These are phyloP conservation scores for Furcasterigmium furcatum DNA, from an alignment of 2,329 filamentous ascomycete genomes.

Conservation along the genomic window DNA sequence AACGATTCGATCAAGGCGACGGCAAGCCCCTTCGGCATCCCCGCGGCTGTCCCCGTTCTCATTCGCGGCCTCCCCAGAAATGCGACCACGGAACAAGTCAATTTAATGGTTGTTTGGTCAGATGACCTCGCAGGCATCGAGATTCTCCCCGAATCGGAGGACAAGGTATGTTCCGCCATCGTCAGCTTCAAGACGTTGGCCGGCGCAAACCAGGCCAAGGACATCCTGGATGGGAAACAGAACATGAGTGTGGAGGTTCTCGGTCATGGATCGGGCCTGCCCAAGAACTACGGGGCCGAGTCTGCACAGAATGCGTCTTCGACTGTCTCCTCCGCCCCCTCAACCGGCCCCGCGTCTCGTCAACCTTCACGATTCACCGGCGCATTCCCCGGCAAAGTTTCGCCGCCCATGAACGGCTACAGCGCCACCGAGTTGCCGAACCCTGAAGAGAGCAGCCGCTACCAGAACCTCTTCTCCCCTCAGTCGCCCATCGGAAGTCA, in stretches of 20 bases:
- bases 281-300: constrained; percentile 13
- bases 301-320: constrained; percentile 12
- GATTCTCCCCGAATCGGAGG: constrained; percentile 45
- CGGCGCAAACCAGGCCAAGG: constrained; percentile 55
- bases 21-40: constrained; percentile 32
- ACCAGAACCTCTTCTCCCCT: constrained; percentile 66
- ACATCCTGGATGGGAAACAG: constrained; percentile 53
- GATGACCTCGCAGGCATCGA: constrained; percentile 51
- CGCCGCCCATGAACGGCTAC: constrained; percentile 54
- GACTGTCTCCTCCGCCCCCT: constrained; percentile 35
- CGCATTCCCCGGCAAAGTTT: constrained; percentile 59
- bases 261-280: constrained; percentile 18
- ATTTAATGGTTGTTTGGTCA: constrained; percentile 57
- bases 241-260: constrained; percentile 59
- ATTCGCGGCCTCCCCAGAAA: constrained; percentile 53
- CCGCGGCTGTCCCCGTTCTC: constrained; percentile 37
- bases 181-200: constrained; percentile 48
- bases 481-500: constrained; percentile 72
- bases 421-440: constrained; percentile 58
- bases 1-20: constrained; percentile 37
- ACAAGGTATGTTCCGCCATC: constrained; percentile 48
- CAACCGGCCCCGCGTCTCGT: constrained; percentile 43
- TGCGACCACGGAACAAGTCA: constrained; percentile 50
- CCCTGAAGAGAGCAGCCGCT: constrained; percentile 48
- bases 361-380: constrained; percentile 60